Evolutionary conservation across 2,329 filamentous ascomycete genomes (phyloP), one percentile per base, ranked within the genome.

Genomic region (Phaeoacremonium minimum): DNA sequence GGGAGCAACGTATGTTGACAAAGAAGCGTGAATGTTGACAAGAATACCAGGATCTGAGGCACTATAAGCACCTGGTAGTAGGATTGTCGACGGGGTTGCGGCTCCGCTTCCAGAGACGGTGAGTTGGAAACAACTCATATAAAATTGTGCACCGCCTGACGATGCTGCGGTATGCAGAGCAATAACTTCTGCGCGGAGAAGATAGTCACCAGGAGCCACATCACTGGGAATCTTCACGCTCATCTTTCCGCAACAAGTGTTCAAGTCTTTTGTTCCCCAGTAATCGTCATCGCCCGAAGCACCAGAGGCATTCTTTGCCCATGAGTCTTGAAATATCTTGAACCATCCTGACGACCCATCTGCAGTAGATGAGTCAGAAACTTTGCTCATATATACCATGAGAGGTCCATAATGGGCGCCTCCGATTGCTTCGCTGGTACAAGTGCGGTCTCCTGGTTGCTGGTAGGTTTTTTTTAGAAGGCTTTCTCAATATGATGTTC

Each of bases 331-430:
- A 49, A 62, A 71, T 46, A 75, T 59, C 57, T 76, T 76, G 60
- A 75, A 74, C 69, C 69, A 75, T 4, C 56, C 55, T 4, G 57
- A 51, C 8, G 62, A 63, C 18, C 63, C 63, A 40, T 64, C 58
- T 35, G 68, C 65, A 1, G 60, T 61, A 16, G 58, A 46, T 4
- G 71, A 65, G 45, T 73, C 65, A 4, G 55, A 45, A 4, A 75
- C 71, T 44, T 71, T 67, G 45, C 60, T 60, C 41, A 73, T 50
- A 54, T 74, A 73, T 4, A 65, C 61, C 18, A 67, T 56, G 7
- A 75, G 64, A 3, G 71, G 71, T 2, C 71, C 70, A 48, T 67
- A 69, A 53, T 75, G 71, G 33, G 64, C 63, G 18, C 71, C 71
- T 15, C 71, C 71, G 41, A 75, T 73, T 16, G 68, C 72, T 45